Evolutionary conservation across 176 grass and related monocot genomes (phyloP).

Genomic region (Cymbopogon citratus): DNA sequence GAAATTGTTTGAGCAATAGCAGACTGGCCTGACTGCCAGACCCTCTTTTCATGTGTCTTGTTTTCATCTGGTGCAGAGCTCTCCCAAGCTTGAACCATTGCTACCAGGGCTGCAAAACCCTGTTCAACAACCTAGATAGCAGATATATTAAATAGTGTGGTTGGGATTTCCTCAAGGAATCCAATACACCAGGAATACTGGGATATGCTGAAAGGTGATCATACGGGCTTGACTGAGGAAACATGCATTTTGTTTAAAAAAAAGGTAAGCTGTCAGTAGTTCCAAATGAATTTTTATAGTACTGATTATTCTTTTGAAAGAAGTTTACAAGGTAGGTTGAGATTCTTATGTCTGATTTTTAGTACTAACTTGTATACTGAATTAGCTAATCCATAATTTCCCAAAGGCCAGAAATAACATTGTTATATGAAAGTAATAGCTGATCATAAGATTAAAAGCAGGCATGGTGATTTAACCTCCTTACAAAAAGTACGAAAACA

Average conservation of each 20-base stretch:
- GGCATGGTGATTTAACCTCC: neutral
- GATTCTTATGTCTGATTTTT: neutral
- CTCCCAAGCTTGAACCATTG: conserved; percentile 70
- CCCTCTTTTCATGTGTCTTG: conserved; percentile 41
- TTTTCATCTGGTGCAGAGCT: conserved; percentile 64
- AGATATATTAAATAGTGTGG: neutral
- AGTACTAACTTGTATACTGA: neutral
- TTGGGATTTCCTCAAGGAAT: neutral
- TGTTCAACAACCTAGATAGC: conserved; percentile 58
- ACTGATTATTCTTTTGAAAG: neutral
- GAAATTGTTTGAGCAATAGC: conserved; percentile 63
- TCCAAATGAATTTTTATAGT: neutral
- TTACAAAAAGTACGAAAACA: conserved; percentile 1
- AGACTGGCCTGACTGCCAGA: conserved; percentile 51
- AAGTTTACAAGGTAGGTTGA: neutral
- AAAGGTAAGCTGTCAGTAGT: neutral
- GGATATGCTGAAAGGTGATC: neutral
- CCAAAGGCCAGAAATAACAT: neutral
- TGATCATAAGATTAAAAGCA: neutral
- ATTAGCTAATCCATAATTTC: neutral
- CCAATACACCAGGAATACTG: neutral
- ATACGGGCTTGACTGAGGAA: neutral
- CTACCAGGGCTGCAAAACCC: conserved; percentile 64
- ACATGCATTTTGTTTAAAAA: neutral
- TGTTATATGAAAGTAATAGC: neutral